Percentiles rank a stretch among this genome's conserved stretches.
Evolutionary conservation across 2,329 filamentous ascomycete genomes (phyloP).

Genomic region (Boeremia exigua): DNA sequence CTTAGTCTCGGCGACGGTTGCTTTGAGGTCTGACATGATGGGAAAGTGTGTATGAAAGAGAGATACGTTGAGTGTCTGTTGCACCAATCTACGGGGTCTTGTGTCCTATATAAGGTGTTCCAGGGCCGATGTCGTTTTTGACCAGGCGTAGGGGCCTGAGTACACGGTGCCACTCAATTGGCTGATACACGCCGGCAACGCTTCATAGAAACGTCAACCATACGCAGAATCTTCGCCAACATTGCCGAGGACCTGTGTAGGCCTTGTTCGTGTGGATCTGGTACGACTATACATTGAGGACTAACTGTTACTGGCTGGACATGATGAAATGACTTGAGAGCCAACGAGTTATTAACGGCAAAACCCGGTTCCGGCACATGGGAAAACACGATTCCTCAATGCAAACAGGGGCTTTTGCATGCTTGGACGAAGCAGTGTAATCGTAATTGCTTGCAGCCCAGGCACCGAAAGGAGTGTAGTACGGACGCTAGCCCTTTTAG

Average conservation of each 20-base stretch:
- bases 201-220: slow-evolving; percentile 35
- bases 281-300: slow-evolving; percentile 22
- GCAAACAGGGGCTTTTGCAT: slow-evolving; percentile 35
- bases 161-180: slow-evolving; percentile 31
- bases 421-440: slow-evolving; percentile 25
- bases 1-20: slow-evolving; percentile 67
- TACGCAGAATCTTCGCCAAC: slow-evolving; percentile 29
- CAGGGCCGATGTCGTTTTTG: slow-evolving; percentile 17
- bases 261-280: slow-evolving; percentile 31
- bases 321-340: slow-evolving; percentile 45
- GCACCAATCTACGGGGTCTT: slow-evolving; percentile 16
- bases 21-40: slow-evolving; percentile 71
- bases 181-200: slow-evolving; percentile 26
- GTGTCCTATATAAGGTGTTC: slow-evolving; percentile 28
- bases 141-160: slow-evolving; percentile 20
- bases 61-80: slow-evolving; percentile 36
- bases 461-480: slow-evolving; percentile 27
- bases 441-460: slow-evolving; percentile 25
- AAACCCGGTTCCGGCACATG: slow-evolving; percentile 30
- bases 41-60: slow-evolving; percentile 18
- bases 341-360: slow-evolving; percentile 17
- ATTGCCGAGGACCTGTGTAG: slow-evolving; percentile 25
- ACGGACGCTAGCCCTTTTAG: slow-evolving; percentile 23
- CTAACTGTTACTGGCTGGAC: slow-evolving; percentile 36
- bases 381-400: slow-evolving; percentile 22